phyloP scores from a whole-genome alignment of 2,329 filamentous ascomycete species.

The Beauveria asiatica region DNA sequence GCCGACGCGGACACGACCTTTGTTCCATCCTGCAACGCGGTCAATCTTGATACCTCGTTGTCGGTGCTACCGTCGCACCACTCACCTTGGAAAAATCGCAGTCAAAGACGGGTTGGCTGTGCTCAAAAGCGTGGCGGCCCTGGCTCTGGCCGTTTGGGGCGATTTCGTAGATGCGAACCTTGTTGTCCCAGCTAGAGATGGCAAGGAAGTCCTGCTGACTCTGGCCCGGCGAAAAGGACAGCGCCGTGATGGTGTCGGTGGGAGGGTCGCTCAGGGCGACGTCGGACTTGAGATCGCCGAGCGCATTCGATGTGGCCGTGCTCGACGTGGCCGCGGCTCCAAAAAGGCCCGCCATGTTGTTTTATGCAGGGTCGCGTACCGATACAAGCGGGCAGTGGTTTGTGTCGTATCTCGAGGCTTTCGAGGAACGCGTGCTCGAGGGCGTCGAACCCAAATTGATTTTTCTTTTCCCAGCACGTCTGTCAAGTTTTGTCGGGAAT shows the following conservation, averaged over 20 bases:
- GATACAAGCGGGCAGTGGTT: not conserved
- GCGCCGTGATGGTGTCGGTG: conserved; percentile 80
- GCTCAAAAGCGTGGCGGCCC: conserved; percentile 78
- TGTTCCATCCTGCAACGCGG: conserved; percentile 64
- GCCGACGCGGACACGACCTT: conserved; percentile 83
- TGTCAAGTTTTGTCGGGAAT: not conserved
- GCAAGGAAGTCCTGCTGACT: conserved; percentile 65
- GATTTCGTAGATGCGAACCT: conserved; percentile 94
- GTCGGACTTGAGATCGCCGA: conserved; percentile 87
- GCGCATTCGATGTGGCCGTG: conserved; percentile 55
- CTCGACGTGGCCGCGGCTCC: conserved; percentile 35
- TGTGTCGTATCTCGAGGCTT: not conserved
- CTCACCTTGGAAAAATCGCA: conserved; percentile 83
- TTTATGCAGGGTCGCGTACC: not conserved
- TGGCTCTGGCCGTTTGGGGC: conserved; percentile 66
- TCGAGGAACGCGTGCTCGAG: conserved; percentile 4
- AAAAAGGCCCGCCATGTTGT: conserved; percentile 56
- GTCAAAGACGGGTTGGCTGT: conserved; percentile 75
- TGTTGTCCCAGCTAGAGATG: conserved; percentile 94
- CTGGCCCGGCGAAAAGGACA: conserved; percentile 65
- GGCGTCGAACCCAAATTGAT: not conserved
- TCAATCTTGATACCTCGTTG: not conserved
- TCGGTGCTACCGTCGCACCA: not conserved
- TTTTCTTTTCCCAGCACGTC: not conserved
- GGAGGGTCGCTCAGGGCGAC: conserved; percentile 70